Evolutionary conservation across 2,329 filamentous ascomycete species (phyloP).

Genomic region (Endocalyx cinctus): DNA sequence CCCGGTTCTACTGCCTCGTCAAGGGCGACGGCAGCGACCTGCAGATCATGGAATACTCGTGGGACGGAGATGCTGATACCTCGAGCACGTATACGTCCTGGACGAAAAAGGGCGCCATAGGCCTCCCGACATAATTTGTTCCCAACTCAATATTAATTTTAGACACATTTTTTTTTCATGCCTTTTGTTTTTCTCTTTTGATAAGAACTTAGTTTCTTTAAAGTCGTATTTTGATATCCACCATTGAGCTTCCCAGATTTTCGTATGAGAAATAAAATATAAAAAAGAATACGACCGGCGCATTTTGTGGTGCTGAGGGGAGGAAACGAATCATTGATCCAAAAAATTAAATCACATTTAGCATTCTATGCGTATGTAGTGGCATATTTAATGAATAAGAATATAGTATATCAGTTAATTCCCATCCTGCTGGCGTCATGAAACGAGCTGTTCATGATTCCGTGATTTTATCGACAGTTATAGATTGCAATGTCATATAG

Average conservation of each 20-base stretch:
- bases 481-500: no score
- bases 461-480: background rate
- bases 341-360: background rate
- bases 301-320: background rate
- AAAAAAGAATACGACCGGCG: background rate
- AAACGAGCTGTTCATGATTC: background rate
- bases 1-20: conserved; percentile 22
- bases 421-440: background rate
- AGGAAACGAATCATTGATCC: background rate
- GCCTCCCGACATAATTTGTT: no score
- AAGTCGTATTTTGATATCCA: no score
- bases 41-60: conserved; percentile 38
- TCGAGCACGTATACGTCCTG: conserved; percentile 18
- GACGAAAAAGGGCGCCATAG: no score
- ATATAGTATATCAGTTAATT: background rate
- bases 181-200: no score
- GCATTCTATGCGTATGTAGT: background rate
- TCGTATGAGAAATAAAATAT: background rate
- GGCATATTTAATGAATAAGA: background rate
- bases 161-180: no score
- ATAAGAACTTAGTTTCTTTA: background rate
- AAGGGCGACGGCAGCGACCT: conserved; percentile 6
- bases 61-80: conserved; percentile 37
- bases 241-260: background rate
- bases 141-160: no score